phyloP scores from a whole-genome alignment of 2,329 filamentous ascomycete genomes.

The Chaetomiaceae sp. region DNA sequence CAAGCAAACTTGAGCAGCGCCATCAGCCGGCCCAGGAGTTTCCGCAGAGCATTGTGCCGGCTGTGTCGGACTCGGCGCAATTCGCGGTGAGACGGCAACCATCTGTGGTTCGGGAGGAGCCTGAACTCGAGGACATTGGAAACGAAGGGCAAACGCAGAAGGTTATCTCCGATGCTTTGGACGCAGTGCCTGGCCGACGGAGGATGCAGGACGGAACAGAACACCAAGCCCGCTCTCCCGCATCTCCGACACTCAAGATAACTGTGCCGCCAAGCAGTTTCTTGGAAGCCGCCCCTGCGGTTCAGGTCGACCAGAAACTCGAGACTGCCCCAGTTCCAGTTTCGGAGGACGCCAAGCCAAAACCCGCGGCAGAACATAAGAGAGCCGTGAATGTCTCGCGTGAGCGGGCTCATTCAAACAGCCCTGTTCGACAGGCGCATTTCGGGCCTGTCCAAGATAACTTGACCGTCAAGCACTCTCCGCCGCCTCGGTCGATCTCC shows the following conservation, averaged over 20 bases:
- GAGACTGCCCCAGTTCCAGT: constrained; percentile 1
- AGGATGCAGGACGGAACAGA: constrained; percentile 21
- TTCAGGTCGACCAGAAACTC: background rate
- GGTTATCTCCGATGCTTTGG: constrained; percentile 29
- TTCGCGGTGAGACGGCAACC: constrained; percentile 35
- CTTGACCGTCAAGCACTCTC: constrained; percentile 59
- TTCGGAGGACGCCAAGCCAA: constrained; percentile 10
- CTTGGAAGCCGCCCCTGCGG: background rate
- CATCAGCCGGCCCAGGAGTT: background rate
- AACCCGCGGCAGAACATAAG: constrained; percentile 6
- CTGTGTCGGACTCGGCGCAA: constrained; percentile 4
- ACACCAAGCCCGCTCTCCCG: background rate
- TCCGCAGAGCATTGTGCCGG: background rate
- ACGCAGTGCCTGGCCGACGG: constrained; percentile 35
- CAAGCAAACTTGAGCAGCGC: constrained; percentile 10
- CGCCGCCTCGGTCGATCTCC: constrained; percentile 66
- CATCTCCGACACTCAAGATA: background rate
- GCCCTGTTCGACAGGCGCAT: constrained; percentile 63
- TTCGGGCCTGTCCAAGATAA: constrained; percentile 57
- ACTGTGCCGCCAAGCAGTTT: background rate
- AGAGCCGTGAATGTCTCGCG: constrained; percentile 19
- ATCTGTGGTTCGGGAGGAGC: constrained; percentile 42
- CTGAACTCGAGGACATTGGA: constrained; percentile 27
- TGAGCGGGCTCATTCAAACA: constrained; percentile 47
- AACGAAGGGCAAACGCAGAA: constrained; percentile 8